phyloP scores from a whole-genome alignment of 2,329 filamentous ascomycete genomes.

The Akanthomyces uredinophilus region DNA sequence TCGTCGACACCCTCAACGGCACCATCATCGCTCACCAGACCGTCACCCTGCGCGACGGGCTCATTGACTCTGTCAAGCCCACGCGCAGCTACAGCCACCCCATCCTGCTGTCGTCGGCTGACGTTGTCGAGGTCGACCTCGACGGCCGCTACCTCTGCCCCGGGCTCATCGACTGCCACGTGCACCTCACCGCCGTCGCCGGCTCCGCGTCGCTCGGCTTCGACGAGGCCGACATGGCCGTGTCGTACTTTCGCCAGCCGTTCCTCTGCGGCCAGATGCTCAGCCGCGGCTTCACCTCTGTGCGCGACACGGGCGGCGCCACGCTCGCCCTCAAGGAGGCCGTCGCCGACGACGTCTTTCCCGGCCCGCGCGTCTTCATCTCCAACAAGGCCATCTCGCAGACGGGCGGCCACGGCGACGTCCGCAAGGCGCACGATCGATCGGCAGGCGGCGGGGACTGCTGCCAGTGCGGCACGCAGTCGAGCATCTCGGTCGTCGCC shows the following conservation, averaged over 20 bases:
- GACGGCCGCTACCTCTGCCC: slow-evolving; percentile 28
- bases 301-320: slow-evolving; percentile 55
- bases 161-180: slow-evolving; percentile 30
- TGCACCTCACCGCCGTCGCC: slow-evolving; percentile 28
- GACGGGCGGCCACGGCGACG: slow-evolving; percentile 54
- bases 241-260: slow-evolving; percentile 40
- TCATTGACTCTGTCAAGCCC: slow-evolving; percentile 26
- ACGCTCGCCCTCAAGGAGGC: slow-evolving; percentile 50
- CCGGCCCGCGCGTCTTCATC: slow-evolving; percentile 52
- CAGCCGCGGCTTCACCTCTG: slow-evolving; percentile 51
- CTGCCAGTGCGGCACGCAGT: slow-evolving; percentile 29
- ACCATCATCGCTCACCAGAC: slow-evolving; percentile 23
- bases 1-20: slow-evolving; percentile 37
- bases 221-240: slow-evolving; percentile 27
- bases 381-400: slow-evolving; percentile 50
- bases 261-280: slow-evolving; percentile 47
- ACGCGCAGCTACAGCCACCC: background rate
- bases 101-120: background rate
- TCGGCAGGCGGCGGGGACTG: slow-evolving; percentile 46
- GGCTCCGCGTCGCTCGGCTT: slow-evolving; percentile 24
- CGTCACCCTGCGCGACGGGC: slow-evolving; percentile 32
- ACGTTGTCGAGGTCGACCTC: slow-evolving; percentile 20
- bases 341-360: slow-evolving; percentile 48
- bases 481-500: slow-evolving; percentile 39
- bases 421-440: slow-evolving; percentile 43